These are phyloP conservation scores for Alternaria atra DNA, from an alignment of 2,329 filamentous ascomycete genomes.

Conservation along the genomic window DNA sequence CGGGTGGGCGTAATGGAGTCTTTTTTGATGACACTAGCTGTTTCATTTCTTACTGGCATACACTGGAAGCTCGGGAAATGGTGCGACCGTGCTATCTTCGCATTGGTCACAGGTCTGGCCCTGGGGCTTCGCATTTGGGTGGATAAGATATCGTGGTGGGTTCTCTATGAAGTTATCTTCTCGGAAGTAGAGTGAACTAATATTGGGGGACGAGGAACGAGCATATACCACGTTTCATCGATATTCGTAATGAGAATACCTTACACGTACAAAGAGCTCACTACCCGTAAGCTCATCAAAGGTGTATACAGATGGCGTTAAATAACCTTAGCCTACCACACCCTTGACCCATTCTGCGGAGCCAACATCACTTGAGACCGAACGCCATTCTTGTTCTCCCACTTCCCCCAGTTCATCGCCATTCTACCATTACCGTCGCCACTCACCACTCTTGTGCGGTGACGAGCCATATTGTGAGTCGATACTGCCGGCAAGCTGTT, in stretches of 20 bases:
- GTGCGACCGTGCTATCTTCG: neutral
- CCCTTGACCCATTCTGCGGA: neutral
- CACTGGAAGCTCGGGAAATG: neutral
- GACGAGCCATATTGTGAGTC: neutral
- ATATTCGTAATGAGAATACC: too few relatives aligned
- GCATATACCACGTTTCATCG: too few relatives aligned
- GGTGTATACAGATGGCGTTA: neutral
- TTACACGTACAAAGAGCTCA: too few relatives aligned
- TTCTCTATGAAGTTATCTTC: neutral
- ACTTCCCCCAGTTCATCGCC: neutral
- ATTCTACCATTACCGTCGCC: neutral
- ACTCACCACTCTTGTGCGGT: neutral
- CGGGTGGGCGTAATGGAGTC: too few relatives aligned
- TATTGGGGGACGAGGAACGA: too few relatives aligned
- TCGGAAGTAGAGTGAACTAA: too few relatives aligned
- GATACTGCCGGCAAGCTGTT: slow-evolving; percentile 3
- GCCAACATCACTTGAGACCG: neutral
- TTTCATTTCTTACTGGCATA: too few relatives aligned
- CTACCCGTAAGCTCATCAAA: neutral
- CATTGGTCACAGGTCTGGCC: neutral
- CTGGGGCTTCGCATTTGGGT: neutral
- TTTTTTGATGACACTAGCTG: too few relatives aligned
- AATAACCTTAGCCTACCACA: neutral
- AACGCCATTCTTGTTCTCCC: neutral
- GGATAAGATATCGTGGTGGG: neutral